A percentile compares a stretch with the other conserved stretches of the same genome.
Evolutionary conservation across 768 basidiomycete species (phyloP).

Genomic region (Lyophyllum atratum): DNA sequence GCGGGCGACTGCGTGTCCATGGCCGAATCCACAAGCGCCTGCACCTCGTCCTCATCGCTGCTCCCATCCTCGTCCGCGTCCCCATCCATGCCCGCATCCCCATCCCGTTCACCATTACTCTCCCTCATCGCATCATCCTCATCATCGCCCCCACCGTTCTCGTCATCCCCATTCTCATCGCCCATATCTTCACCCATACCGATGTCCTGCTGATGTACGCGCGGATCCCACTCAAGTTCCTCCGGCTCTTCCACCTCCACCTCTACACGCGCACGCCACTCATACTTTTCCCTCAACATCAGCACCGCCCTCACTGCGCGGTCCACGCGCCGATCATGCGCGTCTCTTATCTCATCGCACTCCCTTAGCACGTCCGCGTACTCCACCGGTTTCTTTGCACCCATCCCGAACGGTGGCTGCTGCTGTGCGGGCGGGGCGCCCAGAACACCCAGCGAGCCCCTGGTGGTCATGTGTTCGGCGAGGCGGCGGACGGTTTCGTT

Average conservation of each 20-base stretch:
- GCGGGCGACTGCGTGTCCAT: slow-evolving; percentile 24
- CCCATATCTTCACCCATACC: slow-evolving; percentile 19
- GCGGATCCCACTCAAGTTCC: slow-evolving; percentile 72
- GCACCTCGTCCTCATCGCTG: slow-evolving; percentile 27
- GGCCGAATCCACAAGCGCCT: slow-evolving; percentile 31
- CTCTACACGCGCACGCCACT: slow-evolving; percentile 80
- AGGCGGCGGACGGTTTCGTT: slow-evolving; percentile 72
- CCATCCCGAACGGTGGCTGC: slow-evolving; percentile 6
- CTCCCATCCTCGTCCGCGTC: slow-evolving; percentile 16
- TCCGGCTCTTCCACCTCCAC: slow-evolving; percentile 81
- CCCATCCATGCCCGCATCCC: slow-evolving; percentile 22
- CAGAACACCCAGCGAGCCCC: slow-evolving; percentile 54
- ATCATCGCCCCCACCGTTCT: slow-evolving; percentile 24
- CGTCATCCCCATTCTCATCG: slow-evolving; percentile 27
- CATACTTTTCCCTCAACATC: slow-evolving; percentile 78
- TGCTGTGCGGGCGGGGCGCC: slow-evolving; percentile 32
- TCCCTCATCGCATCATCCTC: slow-evolving; percentile 20
- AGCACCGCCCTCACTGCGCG: slow-evolving; percentile 78
- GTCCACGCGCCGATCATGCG: slow-evolving; percentile 76
- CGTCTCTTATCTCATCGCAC: slow-evolving; percentile 64
- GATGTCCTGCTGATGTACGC: slow-evolving; percentile 24
- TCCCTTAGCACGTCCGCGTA: slow-evolving; percentile 68
- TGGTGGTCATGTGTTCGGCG: slow-evolving; percentile 64
- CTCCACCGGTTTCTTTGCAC: slow-evolving; percentile 40
- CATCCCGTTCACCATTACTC: slow-evolving; percentile 27